Evolutionary conservation across 306 rosid genomes (phyloP).

Genomic region (Pyrus betulifolia): DNA sequence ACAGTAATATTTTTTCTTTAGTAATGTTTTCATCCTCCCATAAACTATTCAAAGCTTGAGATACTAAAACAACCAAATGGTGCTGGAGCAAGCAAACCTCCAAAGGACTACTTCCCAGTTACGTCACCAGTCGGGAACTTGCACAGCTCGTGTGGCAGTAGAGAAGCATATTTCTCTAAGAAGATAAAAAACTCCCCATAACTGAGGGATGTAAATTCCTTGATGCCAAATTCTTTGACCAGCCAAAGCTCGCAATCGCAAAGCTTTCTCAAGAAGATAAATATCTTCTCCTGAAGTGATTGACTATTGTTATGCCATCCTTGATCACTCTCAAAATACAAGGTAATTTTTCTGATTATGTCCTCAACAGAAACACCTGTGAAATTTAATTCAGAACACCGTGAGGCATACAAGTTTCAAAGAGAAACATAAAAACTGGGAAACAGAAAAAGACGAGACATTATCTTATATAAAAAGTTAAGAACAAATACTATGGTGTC

Average conservation of each 20-base stretch:
- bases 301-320: conserved; percentile 21
- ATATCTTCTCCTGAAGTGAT: conserved; percentile 26
- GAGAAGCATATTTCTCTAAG: conserved; percentile 45
- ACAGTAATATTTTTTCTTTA: conserved; percentile 39
- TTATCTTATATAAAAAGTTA: not conserved
- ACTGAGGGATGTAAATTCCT: conserved; percentile 69
- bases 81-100: conserved; percentile 57
- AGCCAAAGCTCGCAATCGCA: conserved; percentile 67
- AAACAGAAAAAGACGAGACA: not conserved
- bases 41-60: conserved; percentile 63
- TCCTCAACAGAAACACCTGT: conserved; percentile 63
- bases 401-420: conserved; percentile 12
- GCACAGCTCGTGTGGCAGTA: conserved; percentile 52
- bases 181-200: conserved; percentile 61
- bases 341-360: conserved; percentile 44
- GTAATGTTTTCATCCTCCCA: conserved; percentile 51
- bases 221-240: conserved; percentile 52
- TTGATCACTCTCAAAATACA: conserved; percentile 42
- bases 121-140: conserved; percentile 33
- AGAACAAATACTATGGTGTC: not conserved
- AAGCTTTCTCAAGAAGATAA: conserved; percentile 49
- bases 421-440: not conserved
- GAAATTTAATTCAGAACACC: conserved; percentile 6
- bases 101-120: conserved; percentile 35
- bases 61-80: conserved; percentile 52